Conservation (phyloP, 2,329 filamentous ascomycete species). For the Myriangium duriaei region DNA sequence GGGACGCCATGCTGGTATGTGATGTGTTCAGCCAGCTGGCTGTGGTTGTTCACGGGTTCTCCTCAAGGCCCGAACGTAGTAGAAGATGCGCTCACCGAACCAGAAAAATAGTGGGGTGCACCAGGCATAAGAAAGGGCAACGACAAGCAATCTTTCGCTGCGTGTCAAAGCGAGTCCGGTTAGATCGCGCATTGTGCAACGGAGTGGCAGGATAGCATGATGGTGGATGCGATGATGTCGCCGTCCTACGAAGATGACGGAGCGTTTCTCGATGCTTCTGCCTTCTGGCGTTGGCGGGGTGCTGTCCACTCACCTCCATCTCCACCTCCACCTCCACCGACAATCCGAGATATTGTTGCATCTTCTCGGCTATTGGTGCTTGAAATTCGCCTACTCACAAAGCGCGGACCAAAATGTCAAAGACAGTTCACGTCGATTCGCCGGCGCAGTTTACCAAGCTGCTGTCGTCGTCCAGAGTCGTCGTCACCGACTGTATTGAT, state of each 20-base stretch:
- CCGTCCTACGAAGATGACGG: slow-evolving; percentile 6
- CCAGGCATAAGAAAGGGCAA: slow-evolving; percentile 23
- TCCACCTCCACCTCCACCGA: slow-evolving; percentile 3
- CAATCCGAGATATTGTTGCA: not conserved
- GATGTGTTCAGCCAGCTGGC: no score
- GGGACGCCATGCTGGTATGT: slow-evolving; percentile 56
- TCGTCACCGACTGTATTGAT: slow-evolving; percentile 77
- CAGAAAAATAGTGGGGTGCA: slow-evolving; percentile 19
- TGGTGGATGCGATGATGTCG: no score
- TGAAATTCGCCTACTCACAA: not conserved
- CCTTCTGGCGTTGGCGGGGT: slow-evolving; percentile 1
- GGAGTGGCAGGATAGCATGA: not conserved
- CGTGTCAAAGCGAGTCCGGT: slow-evolving; percentile 21
- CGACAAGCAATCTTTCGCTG: slow-evolving; percentile 22
- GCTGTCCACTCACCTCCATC: not conserved
- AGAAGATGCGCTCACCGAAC: slow-evolving; percentile 16
- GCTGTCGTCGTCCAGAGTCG: slow-evolving; percentile 60
- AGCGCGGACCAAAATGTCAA: slow-evolving; percentile 28
- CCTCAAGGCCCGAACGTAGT: slow-evolving; percentile 14
- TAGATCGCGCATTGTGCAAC: slow-evolving; percentile 13
- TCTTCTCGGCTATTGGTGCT: not conserved
- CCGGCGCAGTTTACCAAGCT: slow-evolving; percentile 51
- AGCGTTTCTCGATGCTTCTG: not conserved
- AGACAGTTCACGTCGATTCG: slow-evolving; percentile 31
- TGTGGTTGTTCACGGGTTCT: not conserved